phyloP scores from a whole-genome alignment of 805 yeast genomes.

The Spathaspora passalidarum region DNA sequence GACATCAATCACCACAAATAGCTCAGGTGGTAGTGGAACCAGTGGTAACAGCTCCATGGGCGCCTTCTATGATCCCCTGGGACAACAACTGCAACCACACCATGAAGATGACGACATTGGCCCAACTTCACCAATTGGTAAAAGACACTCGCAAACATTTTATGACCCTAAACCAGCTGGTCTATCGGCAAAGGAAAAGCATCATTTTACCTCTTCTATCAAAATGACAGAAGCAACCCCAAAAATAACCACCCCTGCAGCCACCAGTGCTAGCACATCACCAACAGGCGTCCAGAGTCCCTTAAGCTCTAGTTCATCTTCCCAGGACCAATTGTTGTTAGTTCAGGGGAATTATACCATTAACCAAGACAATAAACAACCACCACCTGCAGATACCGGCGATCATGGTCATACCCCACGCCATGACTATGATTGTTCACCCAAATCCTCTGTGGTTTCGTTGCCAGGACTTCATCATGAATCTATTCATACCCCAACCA shows the following conservation, averaged over 20 bases:
- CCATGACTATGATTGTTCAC: conserved; percentile 8
- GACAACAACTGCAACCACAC: background rate
- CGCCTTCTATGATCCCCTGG: background rate
- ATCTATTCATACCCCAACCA: background rate
- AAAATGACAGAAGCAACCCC: background rate
- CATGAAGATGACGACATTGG: background rate
- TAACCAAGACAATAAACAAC: background rate
- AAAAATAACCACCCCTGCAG: background rate
- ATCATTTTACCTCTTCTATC: background rate
- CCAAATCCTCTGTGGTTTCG: conserved; percentile 22
- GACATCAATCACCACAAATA: background rate
- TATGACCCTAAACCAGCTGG: background rate
- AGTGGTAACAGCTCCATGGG: background rate
- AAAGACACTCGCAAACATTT: background rate
- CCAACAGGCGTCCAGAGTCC: background rate
- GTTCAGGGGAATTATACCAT: background rate
- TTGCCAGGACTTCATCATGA: conserved; percentile 8
- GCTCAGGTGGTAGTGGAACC: background rate
- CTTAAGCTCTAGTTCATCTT: background rate
- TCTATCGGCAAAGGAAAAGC: background rate
- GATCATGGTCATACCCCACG: conserved; percentile 1
- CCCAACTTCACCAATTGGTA: background rate
- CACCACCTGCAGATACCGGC: background rate
- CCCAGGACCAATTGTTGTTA: conserved; percentile 1
- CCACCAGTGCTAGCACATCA: background rate